phyloP scores from a whole-genome alignment of 345 rosid genomes.

The Melaleuca alternifolia region DNA sequence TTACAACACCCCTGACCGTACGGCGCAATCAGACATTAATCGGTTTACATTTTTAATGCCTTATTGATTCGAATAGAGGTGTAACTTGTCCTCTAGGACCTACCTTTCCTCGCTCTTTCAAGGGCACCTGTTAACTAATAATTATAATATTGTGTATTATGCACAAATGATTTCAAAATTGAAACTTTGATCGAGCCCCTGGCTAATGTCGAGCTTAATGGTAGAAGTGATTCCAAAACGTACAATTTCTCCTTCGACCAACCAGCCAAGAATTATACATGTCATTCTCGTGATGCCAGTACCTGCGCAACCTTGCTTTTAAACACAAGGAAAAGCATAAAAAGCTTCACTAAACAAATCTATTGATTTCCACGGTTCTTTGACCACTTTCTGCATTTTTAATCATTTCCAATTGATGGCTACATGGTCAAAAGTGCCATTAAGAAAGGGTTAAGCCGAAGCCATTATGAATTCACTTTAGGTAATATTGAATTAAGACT shows the following conservation, averaged over 20 bases:
- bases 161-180: too few species aligned
- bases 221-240: neutral
- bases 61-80: neutral
- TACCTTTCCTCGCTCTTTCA: neutral
- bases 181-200: neutral
- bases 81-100: neutral
- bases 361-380: neutral
- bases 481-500: too few species aligned
- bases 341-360: neutral
- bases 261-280: neutral
- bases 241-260: neutral
- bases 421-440: neutral
- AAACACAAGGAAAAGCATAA: neutral
- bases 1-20: too few species aligned
- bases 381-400: neutral
- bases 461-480: neutral
- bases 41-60: neutral
- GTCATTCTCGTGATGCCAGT: neutral
- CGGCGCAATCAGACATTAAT: fast-evolving
- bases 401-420: neutral
- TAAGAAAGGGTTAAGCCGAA: neutral
- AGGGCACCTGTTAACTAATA: neutral
- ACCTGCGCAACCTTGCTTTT: neutral
- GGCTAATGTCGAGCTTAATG: neutral
- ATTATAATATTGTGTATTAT: neutral